These are phyloP conservation scores for Lepiota venenata DNA, from an alignment of 768 basidiomycete genomes.

Conservation along the genomic window DNA sequence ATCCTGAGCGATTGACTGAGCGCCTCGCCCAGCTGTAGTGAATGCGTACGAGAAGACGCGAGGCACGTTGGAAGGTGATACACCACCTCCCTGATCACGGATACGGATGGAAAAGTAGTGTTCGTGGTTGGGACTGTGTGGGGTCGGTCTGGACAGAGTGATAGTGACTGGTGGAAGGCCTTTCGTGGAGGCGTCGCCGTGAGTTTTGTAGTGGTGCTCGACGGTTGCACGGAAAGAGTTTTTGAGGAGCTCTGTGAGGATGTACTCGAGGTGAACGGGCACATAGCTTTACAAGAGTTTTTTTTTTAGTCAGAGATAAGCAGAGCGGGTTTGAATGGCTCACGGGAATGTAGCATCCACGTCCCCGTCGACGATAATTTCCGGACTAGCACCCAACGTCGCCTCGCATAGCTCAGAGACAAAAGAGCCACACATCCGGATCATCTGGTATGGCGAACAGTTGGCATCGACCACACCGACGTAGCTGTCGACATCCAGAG, in stretches of 20 bases:
- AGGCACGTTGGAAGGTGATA: conserved; percentile 67
- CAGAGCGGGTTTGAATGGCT: conserved; percentile 27
- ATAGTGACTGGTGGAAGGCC: conserved; percentile 62
- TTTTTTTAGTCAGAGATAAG: conserved; percentile 4
- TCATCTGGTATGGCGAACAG: conserved; percentile 71
- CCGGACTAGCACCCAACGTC: conserved; percentile 70
- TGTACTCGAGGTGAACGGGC: conserved; percentile 89
- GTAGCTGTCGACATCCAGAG: conserved; percentile 34
- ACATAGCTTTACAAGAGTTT: conserved; percentile 60
- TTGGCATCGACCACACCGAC: conserved; percentile 73
- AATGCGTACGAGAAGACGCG: conserved; percentile 91
- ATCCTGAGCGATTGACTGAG: conserved; percentile 30
- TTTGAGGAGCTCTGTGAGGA: conserved; percentile 87
- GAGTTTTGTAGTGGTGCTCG: conserved; percentile 49
- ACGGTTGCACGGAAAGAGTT: conserved; percentile 90
- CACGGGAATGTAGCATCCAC: conserved; percentile 74
- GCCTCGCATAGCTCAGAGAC: conserved; percentile 83
- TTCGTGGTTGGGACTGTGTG: conserved; percentile 20
- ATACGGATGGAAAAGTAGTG: conserved; percentile 74
- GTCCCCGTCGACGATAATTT: conserved; percentile 68
- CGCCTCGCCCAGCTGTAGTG: conserved; percentile 69
- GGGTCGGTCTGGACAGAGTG: conserved; percentile 62
- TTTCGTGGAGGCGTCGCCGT: conserved; percentile 23
- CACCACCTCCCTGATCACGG: conserved; percentile 85
- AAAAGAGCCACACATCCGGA: conserved; percentile 78